A percentile compares a stretch with the other conserved stretches of the same genome.
Evolutionary conservation across 108 stramenopile genomes (phyloP).

Genomic region (Pseudonitzschia multiseries): DNA sequence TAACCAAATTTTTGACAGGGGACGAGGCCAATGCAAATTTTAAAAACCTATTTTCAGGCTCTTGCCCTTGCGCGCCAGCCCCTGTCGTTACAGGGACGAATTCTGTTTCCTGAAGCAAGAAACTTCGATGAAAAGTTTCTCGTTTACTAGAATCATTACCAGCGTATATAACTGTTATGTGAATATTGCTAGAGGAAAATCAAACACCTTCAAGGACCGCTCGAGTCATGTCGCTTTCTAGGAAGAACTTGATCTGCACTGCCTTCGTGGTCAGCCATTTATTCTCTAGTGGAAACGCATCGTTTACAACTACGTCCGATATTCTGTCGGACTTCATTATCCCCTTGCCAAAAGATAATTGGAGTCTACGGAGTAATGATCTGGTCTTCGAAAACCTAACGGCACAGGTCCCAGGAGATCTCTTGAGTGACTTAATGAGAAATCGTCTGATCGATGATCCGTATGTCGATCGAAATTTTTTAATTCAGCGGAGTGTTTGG

Average conservation of each 20-base stretch:
- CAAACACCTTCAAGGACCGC: too few species aligned
- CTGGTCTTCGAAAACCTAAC: slow-evolving; percentile 1
- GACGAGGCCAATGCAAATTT: too few species aligned
- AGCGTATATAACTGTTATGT: too few species aligned
- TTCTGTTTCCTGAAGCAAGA: too few species aligned
- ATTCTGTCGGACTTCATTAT: background rate
- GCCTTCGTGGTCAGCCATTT: background rate
- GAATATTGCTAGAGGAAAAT: too few species aligned
- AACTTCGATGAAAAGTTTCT: too few species aligned
- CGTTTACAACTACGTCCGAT: background rate
- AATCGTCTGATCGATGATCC: slow-evolving; percentile 45
- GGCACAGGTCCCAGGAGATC: slow-evolving; percentile 44
- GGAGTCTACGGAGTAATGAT: slow-evolving; percentile 17
- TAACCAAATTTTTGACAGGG: too few species aligned
- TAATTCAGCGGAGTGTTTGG: slow-evolving; percentile 36
- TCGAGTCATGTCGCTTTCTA: background rate
- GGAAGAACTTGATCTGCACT: background rate
- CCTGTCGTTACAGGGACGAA: too few species aligned
- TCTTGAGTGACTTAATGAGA: slow-evolving; percentile 35
- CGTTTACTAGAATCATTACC: too few species aligned
- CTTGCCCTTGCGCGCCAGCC: too few species aligned
- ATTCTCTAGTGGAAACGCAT: background rate
- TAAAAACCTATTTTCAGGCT: too few species aligned
- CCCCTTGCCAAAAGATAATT: background rate
- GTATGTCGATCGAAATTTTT: slow-evolving; percentile 39